Percentiles rank a stretch among this genome's conserved stretches.
Evolutionary conservation across 2,329 filamentous ascomycete genomes (phyloP).

Genomic region (Fusarium sp.): DNA sequence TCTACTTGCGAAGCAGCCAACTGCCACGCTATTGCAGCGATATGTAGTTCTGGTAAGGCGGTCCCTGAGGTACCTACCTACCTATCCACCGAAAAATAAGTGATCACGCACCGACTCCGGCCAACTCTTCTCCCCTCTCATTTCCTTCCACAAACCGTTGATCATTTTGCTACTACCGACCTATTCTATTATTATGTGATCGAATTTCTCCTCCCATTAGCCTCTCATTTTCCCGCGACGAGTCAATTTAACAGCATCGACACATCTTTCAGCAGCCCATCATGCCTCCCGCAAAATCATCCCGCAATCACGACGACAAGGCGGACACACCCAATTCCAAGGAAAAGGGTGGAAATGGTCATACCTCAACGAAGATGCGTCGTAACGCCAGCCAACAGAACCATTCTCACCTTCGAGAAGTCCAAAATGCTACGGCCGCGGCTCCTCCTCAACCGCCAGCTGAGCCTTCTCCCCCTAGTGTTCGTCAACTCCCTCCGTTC

Average conservation of each 20-base stretch:
- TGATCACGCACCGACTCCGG: constrained; percentile 38
- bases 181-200: constrained; percentile 40
- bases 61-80: not conserved
- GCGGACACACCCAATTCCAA: constrained; percentile 52
- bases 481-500: constrained; percentile 39
- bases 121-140: constrained; percentile 31
- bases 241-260: not conserved
- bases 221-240: constrained; percentile 5
- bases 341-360: constrained; percentile 55
- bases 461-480: constrained; percentile 47
- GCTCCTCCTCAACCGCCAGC: constrained; percentile 42
- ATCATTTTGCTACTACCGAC: not conserved
- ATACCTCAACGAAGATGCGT: constrained; percentile 63
- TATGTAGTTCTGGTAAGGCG: not conserved
- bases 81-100: constrained; percentile 28
- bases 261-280: constrained; percentile 3
- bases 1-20: not conserved
- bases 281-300: constrained; percentile 59
- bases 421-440: constrained; percentile 51
- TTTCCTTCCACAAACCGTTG: constrained; percentile 25
- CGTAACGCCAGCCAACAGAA: constrained; percentile 63
- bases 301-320: constrained; percentile 60
- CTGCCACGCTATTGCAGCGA: not conserved
- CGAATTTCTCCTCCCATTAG: not conserved
- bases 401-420: constrained; percentile 56